Percentiles rank a stretch among this genome's conserved stretches.
Evolutionary conservation across 371 early-diverging fungal genomes (phyloP).

Genomic region (Batkoa obscura): DNA sequence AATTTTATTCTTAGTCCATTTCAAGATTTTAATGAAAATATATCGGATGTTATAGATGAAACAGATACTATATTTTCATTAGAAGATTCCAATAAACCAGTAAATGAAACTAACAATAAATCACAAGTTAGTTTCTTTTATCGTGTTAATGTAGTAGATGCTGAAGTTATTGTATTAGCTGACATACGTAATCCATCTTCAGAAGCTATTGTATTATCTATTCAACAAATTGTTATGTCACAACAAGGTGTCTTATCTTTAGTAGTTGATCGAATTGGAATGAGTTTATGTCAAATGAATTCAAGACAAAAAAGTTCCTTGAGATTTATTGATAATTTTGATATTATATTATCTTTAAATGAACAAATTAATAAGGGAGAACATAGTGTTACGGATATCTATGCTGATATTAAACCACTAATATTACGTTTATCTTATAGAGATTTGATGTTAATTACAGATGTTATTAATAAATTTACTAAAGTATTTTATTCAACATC

Average conservation of each 20-base stretch:
- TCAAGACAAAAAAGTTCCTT: slow-evolving; percentile 52
- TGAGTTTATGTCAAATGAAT: slow-evolving; percentile 84
- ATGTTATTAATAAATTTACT: slow-evolving; percentile 52
- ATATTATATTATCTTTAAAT: slow-evolving; percentile 60
- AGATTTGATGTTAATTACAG: slow-evolving; percentile 62
- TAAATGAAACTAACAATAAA: slow-evolving; percentile 5
- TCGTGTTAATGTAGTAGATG: slow-evolving; percentile 57
- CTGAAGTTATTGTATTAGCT: slow-evolving; percentile 75
- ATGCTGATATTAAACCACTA: slow-evolving; percentile 36
- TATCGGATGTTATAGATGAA: background rate
- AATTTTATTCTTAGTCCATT: slow-evolving; percentile 51
- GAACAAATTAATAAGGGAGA: slow-evolving; percentile 27
- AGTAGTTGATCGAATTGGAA: slow-evolving; percentile 62
- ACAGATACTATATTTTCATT: slow-evolving; percentile 2
- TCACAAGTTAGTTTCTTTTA: slow-evolving; percentile 18
- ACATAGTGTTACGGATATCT: slow-evolving; percentile 31
- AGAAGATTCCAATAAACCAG: slow-evolving; percentile 7
- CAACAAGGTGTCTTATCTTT: slow-evolving; percentile 54
- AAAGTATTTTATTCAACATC: slow-evolving; percentile 25
- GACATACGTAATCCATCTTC: slow-evolving; percentile 47
- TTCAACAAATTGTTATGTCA: slow-evolving; percentile 55
- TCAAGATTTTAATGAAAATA: slow-evolving; percentile 1
- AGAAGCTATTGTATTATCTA: slow-evolving; percentile 73
- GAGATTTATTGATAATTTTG: slow-evolving; percentile 76
- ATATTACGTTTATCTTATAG: slow-evolving; percentile 56